Conservation (phyloP, 768 basidiomycete genomes). For the Tylopilus subfusipes region DNA sequence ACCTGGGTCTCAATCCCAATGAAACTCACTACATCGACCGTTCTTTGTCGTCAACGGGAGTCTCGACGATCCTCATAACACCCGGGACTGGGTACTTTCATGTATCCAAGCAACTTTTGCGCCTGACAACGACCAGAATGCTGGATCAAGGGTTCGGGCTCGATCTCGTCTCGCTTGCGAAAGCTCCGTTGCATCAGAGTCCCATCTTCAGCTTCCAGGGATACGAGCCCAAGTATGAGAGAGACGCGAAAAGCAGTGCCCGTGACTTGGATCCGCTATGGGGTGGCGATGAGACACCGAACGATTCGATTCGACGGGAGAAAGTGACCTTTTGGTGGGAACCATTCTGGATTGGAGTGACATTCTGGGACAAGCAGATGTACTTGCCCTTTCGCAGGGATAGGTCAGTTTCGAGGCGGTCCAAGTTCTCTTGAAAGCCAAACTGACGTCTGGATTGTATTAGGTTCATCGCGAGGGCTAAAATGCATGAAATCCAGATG, state of each 20-base stretch:
- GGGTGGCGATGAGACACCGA: slow-evolving; percentile 58
- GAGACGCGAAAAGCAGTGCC: slow-evolving; percentile 41
- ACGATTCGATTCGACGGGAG: slow-evolving; percentile 33
- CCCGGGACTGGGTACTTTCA: slow-evolving; percentile 94
- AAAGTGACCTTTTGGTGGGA: slow-evolving; percentile 83
- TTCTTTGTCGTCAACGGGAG: slow-evolving; percentile 84
- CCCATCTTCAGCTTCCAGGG: slow-evolving; percentile 90
- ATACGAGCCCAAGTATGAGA: slow-evolving; percentile 53
- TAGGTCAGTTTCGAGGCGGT: slow-evolving; percentile 43
- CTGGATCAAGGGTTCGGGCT: slow-evolving; percentile 90
- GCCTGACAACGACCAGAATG: slow-evolving; percentile 90
- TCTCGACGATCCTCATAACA: slow-evolving; percentile 79
- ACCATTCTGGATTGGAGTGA: slow-evolving; percentile 79
- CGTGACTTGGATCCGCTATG: slow-evolving; percentile 68
- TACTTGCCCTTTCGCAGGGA: slow-evolving; percentile 78
- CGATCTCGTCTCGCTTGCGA: slow-evolving; percentile 84
- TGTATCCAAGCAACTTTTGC: slow-evolving; percentile 84
- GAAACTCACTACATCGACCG: slow-evolving; percentile 96
- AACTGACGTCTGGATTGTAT: slow-evolving; percentile 1
- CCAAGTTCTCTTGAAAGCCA: not conserved
- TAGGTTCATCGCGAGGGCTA: slow-evolving; percentile 91
- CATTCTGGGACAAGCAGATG: slow-evolving; percentile 86
- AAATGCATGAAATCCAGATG: slow-evolving; percentile 97
- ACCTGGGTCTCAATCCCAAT: slow-evolving; percentile 86
- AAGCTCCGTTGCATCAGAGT: slow-evolving; percentile 88